Conservation (phyloP, 2,329 filamentous ascomycete genomes). For the Chaetomium strumarium region DNA sequence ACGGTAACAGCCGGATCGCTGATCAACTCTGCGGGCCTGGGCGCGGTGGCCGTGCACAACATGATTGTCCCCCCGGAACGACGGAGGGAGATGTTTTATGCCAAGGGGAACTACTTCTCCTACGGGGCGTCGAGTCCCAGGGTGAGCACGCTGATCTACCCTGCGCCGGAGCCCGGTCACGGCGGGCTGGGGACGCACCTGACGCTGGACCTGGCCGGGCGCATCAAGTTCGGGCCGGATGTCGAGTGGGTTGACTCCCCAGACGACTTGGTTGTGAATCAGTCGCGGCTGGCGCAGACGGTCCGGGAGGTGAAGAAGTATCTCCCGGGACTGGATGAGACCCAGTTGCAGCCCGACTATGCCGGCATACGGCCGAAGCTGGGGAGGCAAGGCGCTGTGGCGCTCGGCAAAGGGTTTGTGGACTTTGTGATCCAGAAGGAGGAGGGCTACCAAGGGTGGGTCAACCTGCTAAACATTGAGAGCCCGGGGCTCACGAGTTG, state of each 20-base stretch:
- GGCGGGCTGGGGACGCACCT: constrained; percentile 89
- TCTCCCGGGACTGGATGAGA: constrained; percentile 64
- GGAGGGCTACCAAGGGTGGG: constrained; percentile 71
- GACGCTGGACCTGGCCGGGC: constrained; percentile 79
- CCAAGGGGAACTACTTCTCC: constrained; percentile 93
- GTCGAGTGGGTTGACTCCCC: constrained; percentile 83
- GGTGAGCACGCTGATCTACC: constrained; percentile 75
- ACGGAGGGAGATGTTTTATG: constrained; percentile 64
- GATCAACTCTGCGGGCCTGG: constrained; percentile 81
- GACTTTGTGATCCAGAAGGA: constrained; percentile 81
- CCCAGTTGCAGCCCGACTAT: constrained; percentile 71
- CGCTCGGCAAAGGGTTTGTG: constrained; percentile 61
- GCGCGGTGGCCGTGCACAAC: constrained; percentile 72
- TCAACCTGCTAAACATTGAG: constrained; percentile 90
- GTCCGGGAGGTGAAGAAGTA: constrained; percentile 72
- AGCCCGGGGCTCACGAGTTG: constrained; percentile 85
- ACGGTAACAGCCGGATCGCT: constrained; percentile 69
- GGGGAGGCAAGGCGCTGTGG: constrained; percentile 52
- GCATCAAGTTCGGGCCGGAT: constrained; percentile 88
- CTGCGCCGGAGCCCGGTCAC: constrained; percentile 73
- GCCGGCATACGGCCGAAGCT: constrained; percentile 89
- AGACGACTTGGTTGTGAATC: constrained; percentile 62
- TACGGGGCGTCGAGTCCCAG: constrained; percentile 61
- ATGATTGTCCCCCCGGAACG: constrained; percentile 60
- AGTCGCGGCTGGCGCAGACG: constrained; percentile 57